phyloP scores from a whole-genome alignment of 805 yeast genomes.

The Saccharomycopsis selenospora region DNA sequence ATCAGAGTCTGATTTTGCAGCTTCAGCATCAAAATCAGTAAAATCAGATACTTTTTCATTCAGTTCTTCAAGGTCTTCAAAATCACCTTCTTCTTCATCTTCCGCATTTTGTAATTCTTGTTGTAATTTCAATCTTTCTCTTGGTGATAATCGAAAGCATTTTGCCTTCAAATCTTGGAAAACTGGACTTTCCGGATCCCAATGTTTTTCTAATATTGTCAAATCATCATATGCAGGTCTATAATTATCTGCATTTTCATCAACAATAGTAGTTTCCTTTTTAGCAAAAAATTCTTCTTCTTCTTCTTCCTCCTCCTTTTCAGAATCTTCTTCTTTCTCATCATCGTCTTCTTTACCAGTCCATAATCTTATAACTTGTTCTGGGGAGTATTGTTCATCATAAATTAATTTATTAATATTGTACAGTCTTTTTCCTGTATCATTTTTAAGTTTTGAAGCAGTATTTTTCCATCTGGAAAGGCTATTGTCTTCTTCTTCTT shows the following conservation, averaged over 20 bases:
- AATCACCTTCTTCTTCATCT: conserved; percentile 24
- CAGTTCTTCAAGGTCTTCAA: conserved; percentile 26
- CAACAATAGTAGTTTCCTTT: conserved; percentile 6
- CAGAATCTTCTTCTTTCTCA: conserved; percentile 12
- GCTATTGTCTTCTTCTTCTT: conserved; percentile 30
- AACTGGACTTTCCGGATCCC: conserved; percentile 21
- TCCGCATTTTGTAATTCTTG: conserved; percentile 20
- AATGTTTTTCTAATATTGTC: conserved; percentile 13
- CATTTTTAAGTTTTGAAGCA: conserved; percentile 57
- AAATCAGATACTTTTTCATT: conserved; percentile 32
- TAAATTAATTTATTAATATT: conserved; percentile 77
- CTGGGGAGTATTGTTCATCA: conserved; percentile 68
- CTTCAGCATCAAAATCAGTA: conserved; percentile 46
- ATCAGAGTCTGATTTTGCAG: conserved; percentile 36
- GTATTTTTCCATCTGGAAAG: conserved; percentile 27
- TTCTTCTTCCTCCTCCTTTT: conserved; percentile 17
- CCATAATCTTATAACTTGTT: conserved; percentile 44
- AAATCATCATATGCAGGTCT: conserved; percentile 8
- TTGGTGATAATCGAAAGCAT: conserved; percentile 15
- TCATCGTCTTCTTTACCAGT: conserved; percentile 18
- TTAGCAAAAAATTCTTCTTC: conserved; percentile 19
- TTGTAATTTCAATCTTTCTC: conserved; percentile 23
- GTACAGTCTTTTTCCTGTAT: conserved; percentile 51
- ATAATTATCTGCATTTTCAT: conserved; percentile 10
- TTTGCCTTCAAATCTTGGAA: conserved; percentile 28